A percentile compares a stretch with the other conserved stretches of the same genome.
phyloP scores from a whole-genome alignment of 768 basidiomycete genomes.

The Calocybe gangraenosa region DNA sequence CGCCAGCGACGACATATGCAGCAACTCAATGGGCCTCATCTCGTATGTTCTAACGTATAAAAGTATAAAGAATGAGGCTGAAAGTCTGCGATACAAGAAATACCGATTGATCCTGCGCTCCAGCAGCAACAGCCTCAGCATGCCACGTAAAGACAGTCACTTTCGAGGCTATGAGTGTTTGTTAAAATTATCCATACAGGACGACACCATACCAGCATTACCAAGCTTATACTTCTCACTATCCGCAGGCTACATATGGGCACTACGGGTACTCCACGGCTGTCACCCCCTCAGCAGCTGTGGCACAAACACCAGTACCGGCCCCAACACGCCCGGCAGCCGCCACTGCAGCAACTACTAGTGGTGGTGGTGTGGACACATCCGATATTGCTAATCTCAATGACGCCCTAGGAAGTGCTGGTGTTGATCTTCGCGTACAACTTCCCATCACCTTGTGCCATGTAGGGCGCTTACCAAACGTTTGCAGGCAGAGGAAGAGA shows the following conservation, averaged over 20 bases:
- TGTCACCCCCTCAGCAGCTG: conserved; percentile 24
- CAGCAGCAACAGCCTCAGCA: conserved; percentile 57
- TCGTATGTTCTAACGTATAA: no score
- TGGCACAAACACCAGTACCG: conserved; percentile 19
- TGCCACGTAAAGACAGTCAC: conserved; percentile 32
- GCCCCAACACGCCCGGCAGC: conserved; percentile 6
- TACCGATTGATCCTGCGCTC: conserved; percentile 65
- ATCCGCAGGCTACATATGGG: conserved; percentile 39
- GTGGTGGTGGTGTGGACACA: conserved; percentile 47
- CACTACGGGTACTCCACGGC: conserved; percentile 37
- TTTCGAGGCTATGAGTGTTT: conserved; percentile 15
- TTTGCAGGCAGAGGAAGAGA: conserved; percentile 79
- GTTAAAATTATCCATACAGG: conserved; percentile 25
- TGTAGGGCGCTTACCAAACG: conserved; percentile 1
- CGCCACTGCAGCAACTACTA: conserved; percentile 20
- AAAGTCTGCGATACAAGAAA: conserved; percentile 32
- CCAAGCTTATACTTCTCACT: conserved; percentile 38
- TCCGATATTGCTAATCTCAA: conserved; percentile 76
- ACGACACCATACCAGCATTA: conserved; percentile 49
- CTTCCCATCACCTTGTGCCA: neutral
- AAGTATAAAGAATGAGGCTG: no score
- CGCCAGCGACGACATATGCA: conserved; percentile 23
- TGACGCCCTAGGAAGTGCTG: conserved; percentile 82
- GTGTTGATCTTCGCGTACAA: conserved; percentile 77
- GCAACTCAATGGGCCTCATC: conserved; percentile 26